Conservation (phyloP, 108 stramenopile genomes). For the Fragilaria radians region DNA sequence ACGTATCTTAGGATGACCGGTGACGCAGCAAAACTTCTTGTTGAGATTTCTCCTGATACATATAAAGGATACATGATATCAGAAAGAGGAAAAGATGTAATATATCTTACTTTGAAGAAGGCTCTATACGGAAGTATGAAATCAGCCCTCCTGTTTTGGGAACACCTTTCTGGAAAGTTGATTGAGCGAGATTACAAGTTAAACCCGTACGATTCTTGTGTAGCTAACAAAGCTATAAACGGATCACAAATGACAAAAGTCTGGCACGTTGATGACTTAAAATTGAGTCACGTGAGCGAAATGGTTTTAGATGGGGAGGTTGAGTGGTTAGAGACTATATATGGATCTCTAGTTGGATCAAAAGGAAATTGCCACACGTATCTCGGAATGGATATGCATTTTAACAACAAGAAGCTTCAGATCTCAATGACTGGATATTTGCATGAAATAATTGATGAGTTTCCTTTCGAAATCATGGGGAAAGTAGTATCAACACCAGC, state of each 20-base stretch:
- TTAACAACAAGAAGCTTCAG: background rate
- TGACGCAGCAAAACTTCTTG: constrained; percentile 15
- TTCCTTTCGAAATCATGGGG: no score
- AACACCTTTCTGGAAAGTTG: constrained; percentile 13
- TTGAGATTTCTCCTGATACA: constrained; percentile 11
- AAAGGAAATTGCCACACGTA: constrained; percentile 14
- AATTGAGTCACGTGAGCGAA: constrained; percentile 8
- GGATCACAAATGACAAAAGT: constrained; percentile 18
- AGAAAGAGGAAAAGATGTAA: constrained; percentile 7
- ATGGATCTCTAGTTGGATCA: background rate
- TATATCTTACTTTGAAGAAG: constrained; percentile 21
- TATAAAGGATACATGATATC: constrained; percentile 14
- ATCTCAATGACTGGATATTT: constrained; percentile 16
- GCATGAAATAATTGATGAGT: constrained; percentile 6
- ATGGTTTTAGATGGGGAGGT: constrained; percentile 5
- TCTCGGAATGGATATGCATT: constrained; percentile 33
- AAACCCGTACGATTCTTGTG: constrained; percentile 31
- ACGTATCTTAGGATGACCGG: constrained; percentile 10
- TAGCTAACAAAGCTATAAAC: constrained; percentile 18
- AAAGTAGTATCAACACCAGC: no score
- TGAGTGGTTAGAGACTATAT: constrained; percentile 14
- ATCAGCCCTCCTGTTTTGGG: constrained; percentile 21
- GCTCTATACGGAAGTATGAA: constrained; percentile 25
- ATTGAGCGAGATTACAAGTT: constrained; percentile 9
- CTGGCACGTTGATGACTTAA: constrained; percentile 28